Evolutionary conservation across 192 early-diverging fungal genomes (phyloP), one percentile per base, ranked within the genome.

Genomic region (Mycoemilia scoparia): DNA sequence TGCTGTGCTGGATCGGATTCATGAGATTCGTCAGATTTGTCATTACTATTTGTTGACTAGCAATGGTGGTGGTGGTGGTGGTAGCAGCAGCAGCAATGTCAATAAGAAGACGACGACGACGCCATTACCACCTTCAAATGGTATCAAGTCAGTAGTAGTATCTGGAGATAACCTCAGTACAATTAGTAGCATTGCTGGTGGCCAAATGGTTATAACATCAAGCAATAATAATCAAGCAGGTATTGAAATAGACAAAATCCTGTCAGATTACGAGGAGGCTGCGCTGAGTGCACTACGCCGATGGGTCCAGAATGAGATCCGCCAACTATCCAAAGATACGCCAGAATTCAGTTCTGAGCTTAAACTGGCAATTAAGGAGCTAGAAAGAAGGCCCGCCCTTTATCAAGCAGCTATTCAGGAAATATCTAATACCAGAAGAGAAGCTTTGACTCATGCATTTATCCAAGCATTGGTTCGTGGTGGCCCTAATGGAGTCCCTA

Each of bases 401-500:
- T 50, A 50, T 25, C 37, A 45, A 3, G 38, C 44, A 1, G 46
- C 43, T 10, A 27, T 32, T 0, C 24, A 25, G 5, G 55, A 49
- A 30, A 35, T 64, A 5, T 32, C 43, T 0, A 2, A 22, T 2
- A 34, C 34, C 4, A 39, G 60, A 11, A 18, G 45, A 12, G 54
- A 54, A 8, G 31, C 46, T n/a, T 30, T 64, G 17, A 43, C 34
- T 9, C 22, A 38, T 21, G 39, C 38, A 5, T 64, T 64, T 23
- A 12, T 41, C 12, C 20, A 12, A 6, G 55, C 55, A 14, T 40
- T 64, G 23, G 43, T 44, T 4, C 41, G 31, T 1, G 50, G 32
- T 10, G 50, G 49, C 7, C 41, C 35, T 2, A 17, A 32, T 21
- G 52, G 44, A 3, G 29, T 32, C 5, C 45, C 86, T 5, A 55